Evolutionary conservation across 176 grass and related monocot species (phyloP).

Genomic region (Rhynchospora tenuis): DNA sequence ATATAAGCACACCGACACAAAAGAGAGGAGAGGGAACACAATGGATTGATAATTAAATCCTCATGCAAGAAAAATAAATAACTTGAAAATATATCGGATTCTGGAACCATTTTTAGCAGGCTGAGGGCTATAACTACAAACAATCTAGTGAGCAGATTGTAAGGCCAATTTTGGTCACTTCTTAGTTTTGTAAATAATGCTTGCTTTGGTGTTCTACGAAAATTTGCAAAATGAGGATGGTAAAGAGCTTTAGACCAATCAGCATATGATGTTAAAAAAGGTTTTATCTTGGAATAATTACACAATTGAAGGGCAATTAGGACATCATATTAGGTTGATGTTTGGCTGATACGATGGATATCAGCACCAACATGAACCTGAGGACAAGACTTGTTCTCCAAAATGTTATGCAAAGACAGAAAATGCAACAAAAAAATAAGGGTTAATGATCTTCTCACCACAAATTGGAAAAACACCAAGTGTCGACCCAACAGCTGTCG

Average conservation of each 20-base stretch:
- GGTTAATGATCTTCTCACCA: slow-evolving; percentile 36
- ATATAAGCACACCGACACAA: background rate
- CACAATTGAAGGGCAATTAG: background rate
- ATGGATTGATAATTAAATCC: no score
- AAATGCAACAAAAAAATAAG: background rate
- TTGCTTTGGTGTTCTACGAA: background rate
- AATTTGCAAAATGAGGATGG: background rate
- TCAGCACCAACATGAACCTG: background rate
- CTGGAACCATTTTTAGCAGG: background rate
- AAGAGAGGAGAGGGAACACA: no score
- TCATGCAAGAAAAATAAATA: background rate
- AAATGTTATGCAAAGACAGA: background rate
- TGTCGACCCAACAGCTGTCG: slow-evolving; percentile 75
- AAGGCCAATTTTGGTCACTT: background rate
- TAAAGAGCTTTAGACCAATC: background rate
- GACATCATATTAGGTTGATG: background rate
- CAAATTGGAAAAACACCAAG: slow-evolving; percentile 85
- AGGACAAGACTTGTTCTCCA: background rate
- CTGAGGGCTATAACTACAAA: background rate
- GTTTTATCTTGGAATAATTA: background rate
- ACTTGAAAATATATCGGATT: background rate
- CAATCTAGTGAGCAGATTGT: background rate
- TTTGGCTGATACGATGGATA: background rate
- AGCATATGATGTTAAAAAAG: background rate
- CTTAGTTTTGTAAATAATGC: background rate